Evolutionary conservation across 257 asterid species (phyloP).

Genomic region (Plantago major): DNA sequence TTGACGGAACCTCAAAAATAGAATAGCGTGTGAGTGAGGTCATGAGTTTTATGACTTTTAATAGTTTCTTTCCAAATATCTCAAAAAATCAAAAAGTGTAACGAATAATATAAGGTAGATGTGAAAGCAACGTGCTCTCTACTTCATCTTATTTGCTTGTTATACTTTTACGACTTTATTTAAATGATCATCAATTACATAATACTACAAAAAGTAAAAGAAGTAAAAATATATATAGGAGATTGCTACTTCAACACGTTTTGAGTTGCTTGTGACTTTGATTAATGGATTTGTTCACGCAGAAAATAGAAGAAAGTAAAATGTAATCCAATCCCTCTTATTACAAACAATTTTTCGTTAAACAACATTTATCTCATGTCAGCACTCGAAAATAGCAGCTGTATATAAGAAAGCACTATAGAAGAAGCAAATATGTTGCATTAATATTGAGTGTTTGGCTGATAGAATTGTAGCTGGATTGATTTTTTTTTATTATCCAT

Average conservation of each 20-base stretch:
- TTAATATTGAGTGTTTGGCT: too few species aligned
- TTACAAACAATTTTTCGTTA: background rate
- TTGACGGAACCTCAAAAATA: background rate
- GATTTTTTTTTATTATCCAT: too few species aligned
- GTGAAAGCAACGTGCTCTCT: slow-evolving; percentile 29
- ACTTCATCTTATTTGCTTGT: slow-evolving; percentile 15
- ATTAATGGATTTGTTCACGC: slow-evolving; percentile 12
- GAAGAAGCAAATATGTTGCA: too few species aligned
- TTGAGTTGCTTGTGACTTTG: slow-evolving; percentile 29
- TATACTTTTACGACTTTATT: too few species aligned
- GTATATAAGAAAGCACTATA: too few species aligned
- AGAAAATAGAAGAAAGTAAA: background rate
- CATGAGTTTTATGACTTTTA: background rate
- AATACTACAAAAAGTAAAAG: slow-evolving; percentile 7
- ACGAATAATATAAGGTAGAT: slow-evolving; percentile 17
- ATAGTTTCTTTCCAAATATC: background rate
- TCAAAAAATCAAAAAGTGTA: background rate
- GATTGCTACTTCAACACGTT: slow-evolving; percentile 31
- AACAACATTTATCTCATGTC: too few species aligned
- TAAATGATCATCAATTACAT: too few species aligned
- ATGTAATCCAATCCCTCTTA: background rate
- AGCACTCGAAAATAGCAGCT: too few species aligned
- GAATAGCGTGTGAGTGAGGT: background rate
- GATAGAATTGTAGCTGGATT: background rate
- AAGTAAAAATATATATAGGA: slow-evolving; percentile 3